These are phyloP conservation scores for Camelina laxa DNA, from an alignment of 345 rosid species.

Conservation along the genomic window DNA sequence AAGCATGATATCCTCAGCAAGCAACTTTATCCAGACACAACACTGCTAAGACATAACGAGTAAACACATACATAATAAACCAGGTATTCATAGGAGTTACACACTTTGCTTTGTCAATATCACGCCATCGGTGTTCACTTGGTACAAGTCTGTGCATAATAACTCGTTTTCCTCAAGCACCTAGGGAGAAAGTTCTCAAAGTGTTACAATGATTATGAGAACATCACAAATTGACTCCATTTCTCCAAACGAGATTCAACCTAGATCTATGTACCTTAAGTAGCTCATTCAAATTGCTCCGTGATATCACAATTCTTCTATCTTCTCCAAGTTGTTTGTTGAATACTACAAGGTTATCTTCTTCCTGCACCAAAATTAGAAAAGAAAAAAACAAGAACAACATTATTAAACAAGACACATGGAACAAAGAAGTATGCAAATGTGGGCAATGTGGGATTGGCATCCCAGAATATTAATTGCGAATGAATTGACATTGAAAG, in stretches of 20 bases:
- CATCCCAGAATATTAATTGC: not conserved
- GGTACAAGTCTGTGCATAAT: conserved; percentile 74
- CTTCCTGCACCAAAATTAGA: conserved; percentile 60
- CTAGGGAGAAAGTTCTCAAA: conserved; percentile 47
- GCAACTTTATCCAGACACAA: conserved; percentile 16
- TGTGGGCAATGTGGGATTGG: not conserved
- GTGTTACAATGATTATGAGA: conserved; percentile 18
- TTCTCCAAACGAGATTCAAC: not conserved
- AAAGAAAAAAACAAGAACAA: conserved; percentile 14
- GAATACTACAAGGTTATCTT: conserved; percentile 67
- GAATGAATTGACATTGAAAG: not conserved
- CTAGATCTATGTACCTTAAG: conserved; percentile 60
- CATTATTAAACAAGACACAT: conserved; percentile 18
- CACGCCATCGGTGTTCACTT: conserved; percentile 80
- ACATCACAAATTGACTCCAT: conserved; percentile 47
- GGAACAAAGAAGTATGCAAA: conserved; percentile 22
- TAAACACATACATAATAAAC: conserved; percentile 35
- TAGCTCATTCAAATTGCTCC: conserved; percentile 85
- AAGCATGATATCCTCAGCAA: conserved; percentile 22
- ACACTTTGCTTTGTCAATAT: conserved; percentile 82
- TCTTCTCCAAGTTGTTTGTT: conserved; percentile 94
- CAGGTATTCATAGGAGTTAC: conserved; percentile 47
- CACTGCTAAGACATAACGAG: conserved; percentile 26
- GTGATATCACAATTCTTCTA: conserved; percentile 74
- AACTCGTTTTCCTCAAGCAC: conserved; percentile 93